These are phyloP conservation scores for Eimeria brunetti DNA, from an alignment of 169 alveolate species.

Conservation along the genomic window DNA sequence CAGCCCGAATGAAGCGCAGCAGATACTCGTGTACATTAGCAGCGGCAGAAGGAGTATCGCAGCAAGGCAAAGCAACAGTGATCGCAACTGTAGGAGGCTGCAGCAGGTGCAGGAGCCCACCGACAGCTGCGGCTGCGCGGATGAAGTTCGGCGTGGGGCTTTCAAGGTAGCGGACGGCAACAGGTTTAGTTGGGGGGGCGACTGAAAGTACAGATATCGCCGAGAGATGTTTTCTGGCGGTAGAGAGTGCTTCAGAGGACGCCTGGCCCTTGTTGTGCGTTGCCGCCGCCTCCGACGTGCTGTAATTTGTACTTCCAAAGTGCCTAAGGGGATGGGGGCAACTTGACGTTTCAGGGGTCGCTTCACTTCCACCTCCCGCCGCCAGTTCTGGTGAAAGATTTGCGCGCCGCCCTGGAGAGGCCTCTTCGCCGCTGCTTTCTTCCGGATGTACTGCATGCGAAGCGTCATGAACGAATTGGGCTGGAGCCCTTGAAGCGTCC, in stretches of 20 bases:
- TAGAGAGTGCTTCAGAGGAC: background rate
- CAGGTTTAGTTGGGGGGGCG: constrained; percentile 35
- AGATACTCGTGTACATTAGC: background rate
- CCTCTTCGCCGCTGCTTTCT: constrained; percentile 17
- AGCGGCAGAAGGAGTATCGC: background rate
- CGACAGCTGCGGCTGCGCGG: constrained; percentile 49
- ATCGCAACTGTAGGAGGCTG: background rate
- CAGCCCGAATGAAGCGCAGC: constrained; percentile 6
- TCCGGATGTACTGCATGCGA: constrained; percentile 32
- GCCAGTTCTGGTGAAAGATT: background rate
- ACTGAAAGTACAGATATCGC: background rate
- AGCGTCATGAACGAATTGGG: background rate
- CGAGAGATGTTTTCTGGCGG: background rate
- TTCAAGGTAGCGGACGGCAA: constrained; percentile 55
- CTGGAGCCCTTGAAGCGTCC: background rate
- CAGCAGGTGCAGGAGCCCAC: constrained; percentile 30
- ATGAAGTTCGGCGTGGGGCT: constrained; percentile 15
- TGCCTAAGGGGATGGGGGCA: background rate
- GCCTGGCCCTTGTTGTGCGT: background rate
- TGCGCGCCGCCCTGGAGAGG: constrained; percentile 2
- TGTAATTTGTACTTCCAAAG: background rate
- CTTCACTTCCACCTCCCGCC: background rate
- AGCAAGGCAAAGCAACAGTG: background rate
- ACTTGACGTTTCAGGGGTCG: background rate
- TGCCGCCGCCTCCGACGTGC: background rate